phyloP scores from a whole-genome alignment of 306 rosid genomes.

The Castanea crenata region DNA sequence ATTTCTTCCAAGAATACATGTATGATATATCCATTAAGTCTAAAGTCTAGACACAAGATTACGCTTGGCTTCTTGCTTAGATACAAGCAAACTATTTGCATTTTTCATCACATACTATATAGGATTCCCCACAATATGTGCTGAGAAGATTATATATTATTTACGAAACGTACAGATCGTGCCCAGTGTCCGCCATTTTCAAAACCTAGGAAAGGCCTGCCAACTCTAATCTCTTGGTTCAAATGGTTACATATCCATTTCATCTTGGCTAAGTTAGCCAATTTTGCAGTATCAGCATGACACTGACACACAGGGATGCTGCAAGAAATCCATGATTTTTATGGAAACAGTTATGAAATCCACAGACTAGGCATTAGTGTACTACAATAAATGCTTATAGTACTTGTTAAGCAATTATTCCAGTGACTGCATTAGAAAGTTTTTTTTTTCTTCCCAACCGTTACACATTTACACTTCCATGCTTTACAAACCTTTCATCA shows the following conservation, averaged over 20 bases:
- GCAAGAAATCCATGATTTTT: slow-evolving; percentile 18
- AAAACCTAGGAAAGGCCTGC: not conserved
- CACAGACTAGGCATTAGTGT: not conserved
- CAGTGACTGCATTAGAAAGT: not conserved
- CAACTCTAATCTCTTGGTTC: not conserved
- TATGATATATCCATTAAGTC: too few species aligned
- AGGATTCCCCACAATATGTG: not conserved
- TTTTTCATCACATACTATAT: too few species aligned
- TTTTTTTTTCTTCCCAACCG: too few species aligned
- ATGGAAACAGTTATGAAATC: not conserved
- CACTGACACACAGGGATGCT: too few species aligned
- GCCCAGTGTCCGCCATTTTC: not conserved
- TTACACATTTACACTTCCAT: too few species aligned
- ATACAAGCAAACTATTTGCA: too few species aligned
- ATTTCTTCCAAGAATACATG: not conserved
- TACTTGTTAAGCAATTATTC: slow-evolving; percentile 1
- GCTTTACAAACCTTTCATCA: too few species aligned
- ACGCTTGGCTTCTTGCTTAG: too few species aligned
- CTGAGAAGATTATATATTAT: not conserved
- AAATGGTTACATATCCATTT: not conserved
- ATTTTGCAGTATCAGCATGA: too few species aligned
- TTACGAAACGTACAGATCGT: not conserved
- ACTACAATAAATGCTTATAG: not conserved
- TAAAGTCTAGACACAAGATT: too few species aligned
- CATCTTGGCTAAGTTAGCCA: too few species aligned